Evolutionary conservation across 2,329 filamentous ascomycete species (phyloP).

Genomic region (Thelonectria blattea): DNA sequence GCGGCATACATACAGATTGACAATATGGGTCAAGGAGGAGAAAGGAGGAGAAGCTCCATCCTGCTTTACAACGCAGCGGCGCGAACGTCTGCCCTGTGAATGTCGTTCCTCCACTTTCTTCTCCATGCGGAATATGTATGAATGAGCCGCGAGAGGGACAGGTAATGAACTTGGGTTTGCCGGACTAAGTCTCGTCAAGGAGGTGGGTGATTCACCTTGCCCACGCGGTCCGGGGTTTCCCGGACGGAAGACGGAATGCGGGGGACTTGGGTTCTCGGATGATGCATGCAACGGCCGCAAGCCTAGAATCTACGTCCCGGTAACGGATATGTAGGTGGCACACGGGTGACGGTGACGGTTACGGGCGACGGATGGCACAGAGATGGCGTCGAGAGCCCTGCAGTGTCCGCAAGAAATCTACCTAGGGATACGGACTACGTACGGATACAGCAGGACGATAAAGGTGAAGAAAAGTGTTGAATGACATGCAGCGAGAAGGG

Average conservation of each 20-base stretch:
- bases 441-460: too few relatives aligned
- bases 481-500: conserved; percentile 25
- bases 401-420: background rate
- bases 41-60: background rate
- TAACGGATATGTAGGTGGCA: background rate
- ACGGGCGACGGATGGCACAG: background rate
- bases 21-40: background rate
- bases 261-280: background rate
- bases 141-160: background rate
- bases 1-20: background rate
- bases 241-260: conserved; percentile 1
- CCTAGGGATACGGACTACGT: too few relatives aligned
- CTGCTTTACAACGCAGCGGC: conserved; percentile 8
- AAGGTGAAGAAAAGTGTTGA: conserved; percentile 4
- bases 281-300: background rate
- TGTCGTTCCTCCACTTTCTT: background rate
- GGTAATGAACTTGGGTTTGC: background rate
- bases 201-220: conserved; percentile 8
- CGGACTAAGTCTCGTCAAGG: too few relatives aligned
- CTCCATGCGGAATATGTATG: background rate
- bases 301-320: background rate
- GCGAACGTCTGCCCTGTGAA: conserved; percentile 21
- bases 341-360: background rate
- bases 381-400: conserved; percentile 1
- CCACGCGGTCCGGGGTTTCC: conserved; percentile 18